Evolutionary conservation across 2,329 filamentous ascomycete species (phyloP).

Genomic region (Hymenoscyphus occultus): DNA sequence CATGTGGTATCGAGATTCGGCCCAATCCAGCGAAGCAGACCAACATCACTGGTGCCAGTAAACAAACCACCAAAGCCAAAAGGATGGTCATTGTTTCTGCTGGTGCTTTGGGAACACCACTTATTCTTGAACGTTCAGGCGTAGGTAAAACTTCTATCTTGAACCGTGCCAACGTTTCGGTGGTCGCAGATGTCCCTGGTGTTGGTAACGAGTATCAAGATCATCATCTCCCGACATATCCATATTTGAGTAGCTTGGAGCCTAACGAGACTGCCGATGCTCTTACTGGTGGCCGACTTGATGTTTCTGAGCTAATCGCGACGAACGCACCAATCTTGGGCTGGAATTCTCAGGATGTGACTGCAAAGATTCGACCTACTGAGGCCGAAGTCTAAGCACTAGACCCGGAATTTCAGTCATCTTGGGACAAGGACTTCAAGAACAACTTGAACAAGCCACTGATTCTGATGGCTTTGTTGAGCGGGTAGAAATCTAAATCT

Average conservation of each 20-base stretch:
- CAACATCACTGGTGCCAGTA: background rate
- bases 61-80: conserved; percentile 37
- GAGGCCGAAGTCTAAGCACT: conserved; percentile 51
- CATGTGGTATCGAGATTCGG: conserved; percentile 49
- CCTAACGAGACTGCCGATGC: conserved; percentile 48
- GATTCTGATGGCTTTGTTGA: conserved; percentile 42
- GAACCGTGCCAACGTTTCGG: conserved; percentile 41
- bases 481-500: conserved; percentile 10
- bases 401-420: conserved; percentile 48
- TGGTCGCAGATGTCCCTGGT: conserved; percentile 45
- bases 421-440: conserved; percentile 54
- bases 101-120: conserved; percentile 31
- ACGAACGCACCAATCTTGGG: conserved; percentile 42
- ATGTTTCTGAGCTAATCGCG: conserved; percentile 40
- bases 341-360: conserved; percentile 51
- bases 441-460: conserved; percentile 18
- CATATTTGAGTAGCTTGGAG: conserved; percentile 45
- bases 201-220: conserved; percentile 53
- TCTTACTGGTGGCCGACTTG: conserved; percentile 44
- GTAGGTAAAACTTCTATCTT: conserved; percentile 50
- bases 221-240: conserved; percentile 49
- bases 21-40: conserved; percentile 39
- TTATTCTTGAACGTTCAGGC: conserved; percentile 58
- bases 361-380: conserved; percentile 51
- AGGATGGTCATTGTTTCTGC: conserved; percentile 50